These are phyloP conservation scores for Fusarium humuli DNA, from an alignment of 2,329 filamentous ascomycete species.

Conservation along the genomic window DNA sequence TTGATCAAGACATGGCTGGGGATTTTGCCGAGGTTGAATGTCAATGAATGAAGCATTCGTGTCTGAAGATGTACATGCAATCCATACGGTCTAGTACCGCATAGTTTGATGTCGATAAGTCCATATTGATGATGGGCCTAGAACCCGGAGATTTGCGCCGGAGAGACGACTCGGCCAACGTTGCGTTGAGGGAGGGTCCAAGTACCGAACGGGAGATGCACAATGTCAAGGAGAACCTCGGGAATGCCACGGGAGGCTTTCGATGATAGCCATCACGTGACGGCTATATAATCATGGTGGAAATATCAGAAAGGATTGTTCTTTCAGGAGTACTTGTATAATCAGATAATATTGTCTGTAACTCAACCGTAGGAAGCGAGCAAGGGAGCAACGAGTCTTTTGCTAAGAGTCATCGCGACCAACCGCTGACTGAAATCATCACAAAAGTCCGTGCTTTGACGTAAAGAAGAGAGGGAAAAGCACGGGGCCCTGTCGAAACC, in stretches of 20 bases:
- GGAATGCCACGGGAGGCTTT: constrained; percentile 42
- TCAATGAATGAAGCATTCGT: not conserved
- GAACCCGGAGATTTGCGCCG: constrained; percentile 17
- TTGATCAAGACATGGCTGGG: constrained; percentile 1
- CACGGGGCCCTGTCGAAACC: constrained; percentile 35
- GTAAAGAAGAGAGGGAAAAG: constrained; percentile 24
- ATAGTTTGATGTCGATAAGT: not conserved
- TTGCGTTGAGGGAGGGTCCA: constrained; percentile 33
- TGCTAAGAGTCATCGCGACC: not conserved
- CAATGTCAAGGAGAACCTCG: constrained; percentile 45
- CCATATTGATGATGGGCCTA: not conserved
- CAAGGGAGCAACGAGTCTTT: not conserved
- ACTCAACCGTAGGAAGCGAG: not conserved
- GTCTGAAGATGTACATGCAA: not conserved
- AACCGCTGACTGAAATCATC: constrained; percentile 33
- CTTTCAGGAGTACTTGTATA: not conserved
- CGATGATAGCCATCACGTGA: constrained; percentile 31
- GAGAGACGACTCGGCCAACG: constrained; percentile 24
- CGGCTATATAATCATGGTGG: not conserved
- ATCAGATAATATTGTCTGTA: not conserved
- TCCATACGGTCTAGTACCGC: too few relatives aligned
- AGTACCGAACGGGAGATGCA: constrained; percentile 44
- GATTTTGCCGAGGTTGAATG: constrained; percentile 13
- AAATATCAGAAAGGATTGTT: not conserved
- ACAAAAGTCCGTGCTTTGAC: constrained; percentile 36